Conservation (phyloP, 2,329 filamentous ascomycete species). For the Akanthomyces lecanii region DNA sequence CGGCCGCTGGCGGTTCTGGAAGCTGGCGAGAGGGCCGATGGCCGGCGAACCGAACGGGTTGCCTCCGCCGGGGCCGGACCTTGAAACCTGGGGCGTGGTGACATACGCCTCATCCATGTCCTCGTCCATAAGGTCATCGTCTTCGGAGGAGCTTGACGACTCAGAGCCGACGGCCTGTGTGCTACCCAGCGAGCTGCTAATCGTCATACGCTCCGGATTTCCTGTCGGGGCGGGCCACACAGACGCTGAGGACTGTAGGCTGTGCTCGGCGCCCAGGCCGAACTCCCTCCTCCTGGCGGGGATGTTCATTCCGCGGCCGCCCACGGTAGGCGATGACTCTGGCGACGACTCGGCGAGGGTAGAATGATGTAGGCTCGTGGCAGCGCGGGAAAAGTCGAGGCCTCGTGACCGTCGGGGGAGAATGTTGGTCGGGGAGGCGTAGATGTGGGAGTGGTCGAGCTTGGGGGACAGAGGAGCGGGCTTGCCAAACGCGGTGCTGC, state of each 20-base stretch:
- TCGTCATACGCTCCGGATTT: conserved; percentile 63
- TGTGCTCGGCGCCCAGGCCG: conserved; percentile 51
- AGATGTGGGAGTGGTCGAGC: conserved; percentile 77
- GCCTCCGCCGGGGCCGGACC: background rate
- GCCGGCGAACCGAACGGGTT: conserved; percentile 18
- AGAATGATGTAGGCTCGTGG: conserved; percentile 92
- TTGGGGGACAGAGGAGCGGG: conserved; percentile 77
- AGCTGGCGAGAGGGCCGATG: conserved; percentile 66
- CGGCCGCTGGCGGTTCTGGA: conserved; percentile 71
- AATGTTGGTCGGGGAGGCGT: conserved; percentile 82
- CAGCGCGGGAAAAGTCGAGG: conserved; percentile 87
- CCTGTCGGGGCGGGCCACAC: conserved; percentile 70
- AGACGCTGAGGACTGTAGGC: conserved; percentile 50
- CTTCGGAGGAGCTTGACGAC: conserved; percentile 68
- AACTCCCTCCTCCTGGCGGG: conserved; percentile 50
- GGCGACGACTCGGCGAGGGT: conserved; percentile 87
- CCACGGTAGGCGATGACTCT: conserved; percentile 81
- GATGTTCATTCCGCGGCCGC: conserved; percentile 59
- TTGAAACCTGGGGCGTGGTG: conserved; percentile 71
- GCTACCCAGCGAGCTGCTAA: conserved; percentile 77
- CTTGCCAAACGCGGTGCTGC: conserved; percentile 39
- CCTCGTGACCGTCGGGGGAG: conserved; percentile 85
- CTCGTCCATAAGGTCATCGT: conserved; percentile 67
- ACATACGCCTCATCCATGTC: conserved; percentile 77
- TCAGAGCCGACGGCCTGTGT: conserved; percentile 70